Percentiles rank a stretch among this genome's conserved stretches.
These are phyloP conservation scores for Pouteria glomerata DNA, from an alignment of 148 eudicot genomes.

Conservation along the genomic window DNA sequence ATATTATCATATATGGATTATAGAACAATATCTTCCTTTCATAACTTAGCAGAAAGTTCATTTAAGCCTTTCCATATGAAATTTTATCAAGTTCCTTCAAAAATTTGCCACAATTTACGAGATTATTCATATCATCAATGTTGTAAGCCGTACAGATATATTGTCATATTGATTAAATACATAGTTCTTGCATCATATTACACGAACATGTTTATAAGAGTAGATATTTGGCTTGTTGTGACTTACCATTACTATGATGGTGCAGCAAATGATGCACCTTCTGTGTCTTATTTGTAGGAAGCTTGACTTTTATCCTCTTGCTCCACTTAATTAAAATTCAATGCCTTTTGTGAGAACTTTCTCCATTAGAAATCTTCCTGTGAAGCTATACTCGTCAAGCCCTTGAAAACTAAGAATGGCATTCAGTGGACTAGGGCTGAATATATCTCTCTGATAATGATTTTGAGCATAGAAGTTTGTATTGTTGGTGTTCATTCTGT, in stretches of 20 bases:
- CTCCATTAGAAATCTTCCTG: slow-evolving; percentile 8
- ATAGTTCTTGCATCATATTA: neutral
- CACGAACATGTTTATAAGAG: too few species aligned
- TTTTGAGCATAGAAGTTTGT: slow-evolving; percentile 6
- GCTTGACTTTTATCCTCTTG: neutral
- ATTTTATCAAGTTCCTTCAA: neutral
- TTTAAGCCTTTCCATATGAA: neutral
- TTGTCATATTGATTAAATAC: neutral
- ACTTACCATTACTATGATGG: neutral
- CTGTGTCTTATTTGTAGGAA: neutral
- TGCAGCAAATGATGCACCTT: neutral
- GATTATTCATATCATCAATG: neutral
- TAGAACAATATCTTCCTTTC: neutral
- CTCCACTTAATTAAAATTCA: neutral
- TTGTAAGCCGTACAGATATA: neutral
- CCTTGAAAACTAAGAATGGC: slow-evolving; percentile 11
- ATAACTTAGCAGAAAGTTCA: neutral
- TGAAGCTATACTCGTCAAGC: neutral
- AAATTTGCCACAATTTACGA: neutral
- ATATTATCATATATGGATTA: too few species aligned
- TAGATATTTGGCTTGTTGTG: neutral
- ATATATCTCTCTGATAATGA: slow-evolving; percentile 8
- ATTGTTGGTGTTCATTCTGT: neutral
- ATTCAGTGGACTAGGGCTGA: slow-evolving; percentile 8
- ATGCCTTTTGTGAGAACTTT: neutral